Evolutionary conservation across 768 basidiomycete genomes (phyloP).

Genomic region (Russula olivacea): DNA sequence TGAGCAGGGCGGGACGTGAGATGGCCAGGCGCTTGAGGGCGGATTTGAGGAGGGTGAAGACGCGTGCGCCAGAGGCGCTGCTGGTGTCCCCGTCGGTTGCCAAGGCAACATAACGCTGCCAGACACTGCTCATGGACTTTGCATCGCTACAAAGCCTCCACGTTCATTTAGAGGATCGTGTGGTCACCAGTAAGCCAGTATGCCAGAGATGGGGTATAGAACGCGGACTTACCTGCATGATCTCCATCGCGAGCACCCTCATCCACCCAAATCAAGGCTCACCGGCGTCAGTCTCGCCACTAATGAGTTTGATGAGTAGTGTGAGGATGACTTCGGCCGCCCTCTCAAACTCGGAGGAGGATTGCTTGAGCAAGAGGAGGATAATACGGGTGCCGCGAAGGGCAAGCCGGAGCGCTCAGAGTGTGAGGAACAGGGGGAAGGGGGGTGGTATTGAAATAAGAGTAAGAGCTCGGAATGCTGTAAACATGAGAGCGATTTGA

Average conservation of each 20-base stretch:
- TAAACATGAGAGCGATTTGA: no score
- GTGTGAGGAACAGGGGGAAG: slow-evolving; percentile 72
- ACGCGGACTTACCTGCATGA: slow-evolving; percentile 13
- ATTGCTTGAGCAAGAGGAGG: slow-evolving; percentile 88
- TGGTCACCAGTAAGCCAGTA: not conserved
- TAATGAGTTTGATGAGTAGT: slow-evolving; percentile 7
- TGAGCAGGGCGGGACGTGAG: slow-evolving; percentile 82
- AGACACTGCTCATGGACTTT: slow-evolving; percentile 22
- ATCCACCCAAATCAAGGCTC: slow-evolving; percentile 21
- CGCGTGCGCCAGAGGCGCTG: slow-evolving; percentile 57
- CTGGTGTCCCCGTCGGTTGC: slow-evolving; percentile 49
- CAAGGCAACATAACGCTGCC: slow-evolving; percentile 6
- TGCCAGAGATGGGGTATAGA: not conserved
- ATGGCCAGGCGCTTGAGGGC: slow-evolving; percentile 85
- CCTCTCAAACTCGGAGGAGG: slow-evolving; percentile 68
- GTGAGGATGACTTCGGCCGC: slow-evolving; percentile 53
- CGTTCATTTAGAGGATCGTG: no score
- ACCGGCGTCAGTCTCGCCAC: slow-evolving; percentile 2
- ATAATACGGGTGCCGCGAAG: slow-evolving; percentile 90
- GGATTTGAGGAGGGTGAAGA: slow-evolving; percentile 72
- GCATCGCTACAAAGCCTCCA: slow-evolving; percentile 20
- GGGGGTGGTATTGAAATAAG: slow-evolving; percentile 69
- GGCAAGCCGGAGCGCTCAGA: slow-evolving; percentile 72
- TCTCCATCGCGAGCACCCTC: slow-evolving; percentile 18
- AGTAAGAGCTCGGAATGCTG: no score